Conservation (phyloP, 2,329 filamentous ascomycete species). For the Ceratocystis cacaofunesta region DNA sequence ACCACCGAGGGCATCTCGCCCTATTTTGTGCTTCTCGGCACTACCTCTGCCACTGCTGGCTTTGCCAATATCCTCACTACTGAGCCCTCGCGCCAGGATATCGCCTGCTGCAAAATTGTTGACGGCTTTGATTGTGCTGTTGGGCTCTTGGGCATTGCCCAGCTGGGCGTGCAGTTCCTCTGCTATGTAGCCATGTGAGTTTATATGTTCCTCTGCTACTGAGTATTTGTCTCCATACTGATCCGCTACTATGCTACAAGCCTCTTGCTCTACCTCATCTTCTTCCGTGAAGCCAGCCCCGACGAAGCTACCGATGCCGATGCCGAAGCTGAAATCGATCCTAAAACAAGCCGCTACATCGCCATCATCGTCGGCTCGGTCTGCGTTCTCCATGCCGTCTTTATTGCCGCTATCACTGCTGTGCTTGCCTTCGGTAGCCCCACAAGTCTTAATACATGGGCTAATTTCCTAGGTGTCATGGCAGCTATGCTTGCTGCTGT, state of each 20-base stretch:
- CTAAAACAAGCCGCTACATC: slow-evolving; percentile 57
- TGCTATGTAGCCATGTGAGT: slow-evolving; percentile 83
- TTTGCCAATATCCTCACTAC: slow-evolving; percentile 87
- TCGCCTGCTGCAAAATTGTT: slow-evolving; percentile 72
- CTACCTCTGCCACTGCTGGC: slow-evolving; percentile 72
- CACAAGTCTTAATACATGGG: slow-evolving; percentile 57
- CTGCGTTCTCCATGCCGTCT: slow-evolving; percentile 62
- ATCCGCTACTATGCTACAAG: slow-evolving; percentile 32
- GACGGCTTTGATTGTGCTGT: slow-evolving; percentile 71
- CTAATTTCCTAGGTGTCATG: slow-evolving; percentile 69
- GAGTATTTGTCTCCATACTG: not conserved
- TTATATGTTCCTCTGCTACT: slow-evolving; percentile 16
- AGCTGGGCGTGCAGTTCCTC: slow-evolving; percentile 81
- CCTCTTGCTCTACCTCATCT: slow-evolving; percentile 83
- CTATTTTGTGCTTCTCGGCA: slow-evolving; percentile 87
- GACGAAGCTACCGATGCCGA: slow-evolving; percentile 32
- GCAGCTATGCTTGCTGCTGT: slow-evolving; percentile 65
- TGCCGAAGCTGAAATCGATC: slow-evolving; percentile 28
- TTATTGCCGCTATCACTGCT: slow-evolving; percentile 52
- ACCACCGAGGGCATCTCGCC: slow-evolving; percentile 92
- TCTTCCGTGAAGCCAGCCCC: slow-evolving; percentile 55
- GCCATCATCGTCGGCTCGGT: slow-evolving; percentile 59
- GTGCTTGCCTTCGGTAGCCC: slow-evolving; percentile 51
- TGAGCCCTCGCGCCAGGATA: slow-evolving; percentile 66
- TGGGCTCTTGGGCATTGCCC: slow-evolving; percentile 73